phyloP scores from a whole-genome alignment of 257 asterid genomes.

The Jasminum sambac region DNA sequence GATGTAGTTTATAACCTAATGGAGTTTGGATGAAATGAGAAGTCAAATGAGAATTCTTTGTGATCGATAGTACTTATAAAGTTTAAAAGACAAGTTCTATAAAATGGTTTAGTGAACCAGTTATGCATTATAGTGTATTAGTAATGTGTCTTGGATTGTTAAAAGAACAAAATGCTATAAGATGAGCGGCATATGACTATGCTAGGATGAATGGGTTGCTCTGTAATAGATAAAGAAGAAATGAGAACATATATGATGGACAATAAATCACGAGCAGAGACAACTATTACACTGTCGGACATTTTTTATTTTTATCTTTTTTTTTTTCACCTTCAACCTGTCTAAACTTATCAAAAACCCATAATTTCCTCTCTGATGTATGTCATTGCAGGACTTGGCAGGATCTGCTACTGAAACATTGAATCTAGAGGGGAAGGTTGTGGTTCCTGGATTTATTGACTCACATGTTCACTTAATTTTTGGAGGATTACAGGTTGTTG shows the following conservation, averaged over 20 bases:
- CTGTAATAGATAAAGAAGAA: background rate
- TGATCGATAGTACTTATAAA: background rate
- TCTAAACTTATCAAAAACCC: background rate
- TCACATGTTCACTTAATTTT: conserved; percentile 85
- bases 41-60: background rate
- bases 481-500: conserved; percentile 86
- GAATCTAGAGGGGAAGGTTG: conserved; percentile 63
- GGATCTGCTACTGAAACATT: conserved; percentile 46
- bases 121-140: background rate
- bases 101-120: background rate
- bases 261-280: no score
- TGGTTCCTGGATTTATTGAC: conserved; percentile 95
- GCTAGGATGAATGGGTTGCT: background rate
- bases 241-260: background rate
- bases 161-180: background rate
- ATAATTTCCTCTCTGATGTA: conserved; percentile 18
- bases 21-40: background rate
- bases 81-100: background rate
- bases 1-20: background rate
- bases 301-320: background rate
- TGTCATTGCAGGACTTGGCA: conserved; percentile 58
- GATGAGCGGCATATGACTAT: background rate
- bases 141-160: background rate
- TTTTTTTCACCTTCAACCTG: background rate
- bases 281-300: background rate